Percentiles rank a stretch among this genome's conserved stretches.
Evolutionary conservation across 768 basidiomycete species (phyloP).

Genomic region (Cyclocybe cylindracea): DNA sequence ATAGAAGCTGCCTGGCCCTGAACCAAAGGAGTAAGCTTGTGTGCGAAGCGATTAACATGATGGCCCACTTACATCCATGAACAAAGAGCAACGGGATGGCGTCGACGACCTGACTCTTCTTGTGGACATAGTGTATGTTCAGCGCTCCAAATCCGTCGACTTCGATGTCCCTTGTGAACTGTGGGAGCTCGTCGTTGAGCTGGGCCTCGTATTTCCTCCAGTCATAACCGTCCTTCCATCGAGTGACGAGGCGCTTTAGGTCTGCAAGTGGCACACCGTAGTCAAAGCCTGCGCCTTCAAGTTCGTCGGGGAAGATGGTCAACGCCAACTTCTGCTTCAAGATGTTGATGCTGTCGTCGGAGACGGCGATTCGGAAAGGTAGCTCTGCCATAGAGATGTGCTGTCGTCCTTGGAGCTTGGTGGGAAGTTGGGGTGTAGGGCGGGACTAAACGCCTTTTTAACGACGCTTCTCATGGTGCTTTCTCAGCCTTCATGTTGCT

Average conservation of each 20-base stretch:
- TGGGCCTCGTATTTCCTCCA: slow-evolving; percentile 52
- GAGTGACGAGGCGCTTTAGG: slow-evolving; percentile 43
- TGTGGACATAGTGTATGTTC: slow-evolving; percentile 57
- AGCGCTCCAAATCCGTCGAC: slow-evolving; percentile 44
- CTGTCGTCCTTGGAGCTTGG: too few species aligned
- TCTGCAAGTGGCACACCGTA: slow-evolving; percentile 56
- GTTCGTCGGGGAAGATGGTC: slow-evolving; percentile 53
- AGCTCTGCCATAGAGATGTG: too few species aligned
- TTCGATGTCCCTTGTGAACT: slow-evolving; percentile 52
- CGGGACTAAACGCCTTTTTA: too few species aligned
- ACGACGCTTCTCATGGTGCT: too few species aligned
- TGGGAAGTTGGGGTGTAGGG: too few species aligned
- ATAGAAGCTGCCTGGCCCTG: slow-evolving; percentile 62
- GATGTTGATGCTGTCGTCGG: slow-evolving; percentile 38
- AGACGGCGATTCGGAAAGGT: slow-evolving; percentile 47
- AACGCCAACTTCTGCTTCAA: slow-evolving; percentile 48
- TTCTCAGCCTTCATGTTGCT: too few species aligned
- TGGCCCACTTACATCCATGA: slow-evolving; percentile 47
- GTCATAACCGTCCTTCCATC: slow-evolving; percentile 55
- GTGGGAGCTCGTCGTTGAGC: slow-evolving; percentile 52
- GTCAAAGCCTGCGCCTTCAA: slow-evolving; percentile 48
- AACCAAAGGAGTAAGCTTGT: not conserved
- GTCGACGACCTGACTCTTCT: slow-evolving; percentile 38
- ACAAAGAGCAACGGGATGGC: slow-evolving; percentile 60
- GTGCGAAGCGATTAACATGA: not conserved